A percentile compares a stretch with the other conserved stretches of the same genome.
Conservation (phyloP, 345 rosid genomes). For the Rubroshorea leprosula region DNA sequence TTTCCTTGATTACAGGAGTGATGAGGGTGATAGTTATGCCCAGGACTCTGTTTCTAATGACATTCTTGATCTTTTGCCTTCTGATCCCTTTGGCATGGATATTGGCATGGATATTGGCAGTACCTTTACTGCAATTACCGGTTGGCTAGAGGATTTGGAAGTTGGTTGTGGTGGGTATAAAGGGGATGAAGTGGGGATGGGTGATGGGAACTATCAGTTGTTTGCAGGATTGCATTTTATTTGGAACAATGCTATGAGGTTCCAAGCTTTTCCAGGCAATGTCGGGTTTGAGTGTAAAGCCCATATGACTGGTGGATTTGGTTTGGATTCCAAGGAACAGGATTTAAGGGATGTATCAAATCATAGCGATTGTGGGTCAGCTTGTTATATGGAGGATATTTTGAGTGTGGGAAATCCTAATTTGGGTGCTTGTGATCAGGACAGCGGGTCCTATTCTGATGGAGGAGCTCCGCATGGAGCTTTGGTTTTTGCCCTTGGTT, state of each 20-base stretch:
- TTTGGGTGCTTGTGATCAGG: conserved; percentile 19
- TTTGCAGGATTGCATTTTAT: conserved; percentile 74
- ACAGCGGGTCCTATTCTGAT: conserved; percentile 20
- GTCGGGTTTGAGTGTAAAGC: conserved; percentile 21
- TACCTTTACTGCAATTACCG: conserved; percentile 73
- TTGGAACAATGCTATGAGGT: conserved; percentile 74
- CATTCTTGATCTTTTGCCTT: conserved; percentile 78
- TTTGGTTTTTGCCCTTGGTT: conserved; percentile 49
- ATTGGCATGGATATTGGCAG: conserved; percentile 74
- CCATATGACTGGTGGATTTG: conserved; percentile 24
- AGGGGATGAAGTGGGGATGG: conserved; percentile 33
- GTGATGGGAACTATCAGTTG: conserved; percentile 46
- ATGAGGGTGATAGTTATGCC: conserved; percentile 37
- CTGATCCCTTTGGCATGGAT: conserved; percentile 97
- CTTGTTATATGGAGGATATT: conserved; percentile 32
- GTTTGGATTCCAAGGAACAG: conserved; percentile 22
- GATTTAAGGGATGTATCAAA: conserved; percentile 11
- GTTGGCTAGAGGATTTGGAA: conserved; percentile 91
- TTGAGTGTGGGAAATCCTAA: conserved; percentile 25
- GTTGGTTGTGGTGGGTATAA: conserved; percentile 46
- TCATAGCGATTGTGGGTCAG: conserved; percentile 8
- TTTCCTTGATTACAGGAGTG: conserved; percentile 60
- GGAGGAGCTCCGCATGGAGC: conserved; percentile 50
- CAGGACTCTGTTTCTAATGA: conserved; percentile 70
- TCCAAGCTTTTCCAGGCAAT: conserved; percentile 46